Evolutionary conservation across 2,329 filamentous ascomycete species (phyloP), one percentile per base, ranked within the genome.

Genomic region (Rhynchosporium agropyri): DNA sequence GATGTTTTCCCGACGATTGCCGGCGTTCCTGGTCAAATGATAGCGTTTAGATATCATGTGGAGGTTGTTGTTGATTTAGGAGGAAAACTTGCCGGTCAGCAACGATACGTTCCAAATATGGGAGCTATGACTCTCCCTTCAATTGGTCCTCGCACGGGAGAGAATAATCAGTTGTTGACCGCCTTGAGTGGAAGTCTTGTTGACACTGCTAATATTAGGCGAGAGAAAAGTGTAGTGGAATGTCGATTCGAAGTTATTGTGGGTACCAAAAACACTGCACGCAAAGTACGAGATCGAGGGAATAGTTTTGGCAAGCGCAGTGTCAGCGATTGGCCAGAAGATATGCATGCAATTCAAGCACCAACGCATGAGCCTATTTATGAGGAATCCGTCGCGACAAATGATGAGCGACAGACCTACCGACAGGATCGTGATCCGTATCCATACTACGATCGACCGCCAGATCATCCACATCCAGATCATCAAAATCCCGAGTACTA

Each of bases 41-140:
- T 99, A 68, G 92, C 89, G 70, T 98, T 99, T 79, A 91, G 89
- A 69, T 98, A 99, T 73, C 91, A 93, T 69, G 84, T 97, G 26
- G 95, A 99, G 76, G 91, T 97, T 2, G 88, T 98, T 33, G 86
- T 97, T 28, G 95, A 99, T 73, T 82, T 98, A 0, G 93, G 95
- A 53, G 94, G 94, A 43, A 95, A 92, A 74, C 79, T 97, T 46
- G 85, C 88, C 1, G 86, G 85, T n/a, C 86, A 92, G 66, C 76
- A 86, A 57, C 68, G 72, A 10, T 70, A 74, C 53, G 65, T 74
- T 59, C 73, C 73, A 46, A 59, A 70, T 56, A 62, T 74, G 45
- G 72, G 73, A 29, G 64, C 70, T 51, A 65, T 74, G 29, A 65
- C 66, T 29, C 31, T 70, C 8, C 70, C 72, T 9, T 62, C 68